Percentiles rank a stretch among this genome's conserved stretches.
These are phyloP conservation scores for Arachnopeziza araneosa DNA, from an alignment of 2,329 filamentous ascomycete species.

Conservation along the genomic window DNA sequence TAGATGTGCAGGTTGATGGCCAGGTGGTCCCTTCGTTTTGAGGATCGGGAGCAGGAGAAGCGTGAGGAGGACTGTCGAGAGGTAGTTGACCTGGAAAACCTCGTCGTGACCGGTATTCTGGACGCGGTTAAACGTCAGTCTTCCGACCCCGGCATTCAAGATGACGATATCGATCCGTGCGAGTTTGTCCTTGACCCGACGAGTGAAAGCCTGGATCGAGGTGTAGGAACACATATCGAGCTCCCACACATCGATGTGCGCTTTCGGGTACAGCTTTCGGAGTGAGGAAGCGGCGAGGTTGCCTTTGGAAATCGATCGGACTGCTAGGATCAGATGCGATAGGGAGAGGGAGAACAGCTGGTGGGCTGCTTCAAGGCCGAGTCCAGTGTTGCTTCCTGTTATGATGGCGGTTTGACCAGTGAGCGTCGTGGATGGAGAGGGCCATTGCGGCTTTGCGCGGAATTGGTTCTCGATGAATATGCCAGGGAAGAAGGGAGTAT, in stretches of 20 bases:
- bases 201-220: conserved; percentile 39
- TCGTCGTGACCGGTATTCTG: conserved; percentile 35
- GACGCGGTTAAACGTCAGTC: conserved; percentile 5
- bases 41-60: conserved; percentile 28
- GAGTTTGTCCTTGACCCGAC: conserved; percentile 30
- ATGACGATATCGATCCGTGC: conserved; percentile 39
- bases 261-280: conserved; percentile 27
- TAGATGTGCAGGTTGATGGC: conserved; percentile 5
- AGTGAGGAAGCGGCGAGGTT: conserved; percentile 35
- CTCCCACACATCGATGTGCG: conserved; percentile 42
- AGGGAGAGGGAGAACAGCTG: conserved; percentile 37
- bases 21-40: conserved; percentile 6
- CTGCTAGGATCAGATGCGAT: conserved; percentile 41
- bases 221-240: conserved; percentile 43
- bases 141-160: conserved; percentile 38
- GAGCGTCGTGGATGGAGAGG: too few relatives aligned
- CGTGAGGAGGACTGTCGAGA: conserved; percentile 23
- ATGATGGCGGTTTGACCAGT: conserved; percentile 39
- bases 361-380: conserved; percentile 38
- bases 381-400: conserved; percentile 43
- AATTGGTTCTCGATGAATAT: too few relatives aligned
- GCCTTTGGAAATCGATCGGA: conserved; percentile 39
- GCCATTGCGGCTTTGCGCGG: too few relatives aligned
- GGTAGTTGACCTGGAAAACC: conserved; percentile 34
- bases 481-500: too few relatives aligned